Conservation (phyloP, 1,284 basidiomycete genomes). For the Trametes polyzona region DNA sequence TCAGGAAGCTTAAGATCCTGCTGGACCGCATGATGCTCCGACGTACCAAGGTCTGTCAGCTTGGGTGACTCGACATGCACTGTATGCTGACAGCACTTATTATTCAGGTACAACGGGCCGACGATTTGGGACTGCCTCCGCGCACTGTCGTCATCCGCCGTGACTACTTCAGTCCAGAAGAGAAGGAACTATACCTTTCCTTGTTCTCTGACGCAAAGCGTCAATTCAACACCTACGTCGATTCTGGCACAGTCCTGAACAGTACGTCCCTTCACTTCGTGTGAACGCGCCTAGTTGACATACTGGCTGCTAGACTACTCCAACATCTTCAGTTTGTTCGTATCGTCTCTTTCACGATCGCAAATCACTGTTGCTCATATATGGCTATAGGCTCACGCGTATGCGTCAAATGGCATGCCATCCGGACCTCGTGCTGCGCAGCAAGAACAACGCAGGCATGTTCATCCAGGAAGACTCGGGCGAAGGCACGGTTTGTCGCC, state of each 20-base stretch:
- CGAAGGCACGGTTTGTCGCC: conserved; percentile 84
- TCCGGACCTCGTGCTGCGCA: conserved; percentile 93
- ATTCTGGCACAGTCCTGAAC: conserved; percentile 89
- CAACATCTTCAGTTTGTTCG: conserved; percentile 88
- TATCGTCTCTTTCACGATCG: conserved; percentile 10
- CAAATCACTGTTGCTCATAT: conserved; percentile 1
- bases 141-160: conserved; percentile 88
- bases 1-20: conserved; percentile 89
- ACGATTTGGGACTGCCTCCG: conserved; percentile 97
- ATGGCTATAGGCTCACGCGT: conserved; percentile 66
- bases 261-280: conserved; percentile 57
- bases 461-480: conserved; percentile 63
- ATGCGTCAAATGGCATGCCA: conserved; percentile 98
- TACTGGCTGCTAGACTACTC: conserved; percentile 73
- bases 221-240: conserved; percentile 90
- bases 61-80: too few relatives aligned
- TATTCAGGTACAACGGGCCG: conserved; percentile 85
- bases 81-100: not conserved
- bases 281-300: not conserved
- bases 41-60: conserved; percentile 70
- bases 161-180: conserved; percentile 95
- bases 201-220: conserved; percentile 94
- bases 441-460: conserved; percentile 72
- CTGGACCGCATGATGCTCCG: conserved; percentile 97
- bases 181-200: conserved; percentile 94